A percentile compares a stretch with the other conserved stretches of the same genome.
Evolutionary conservation across 768 basidiomycete species (phyloP).

Genomic region (Phanerodontia chrysosporium): DNA sequence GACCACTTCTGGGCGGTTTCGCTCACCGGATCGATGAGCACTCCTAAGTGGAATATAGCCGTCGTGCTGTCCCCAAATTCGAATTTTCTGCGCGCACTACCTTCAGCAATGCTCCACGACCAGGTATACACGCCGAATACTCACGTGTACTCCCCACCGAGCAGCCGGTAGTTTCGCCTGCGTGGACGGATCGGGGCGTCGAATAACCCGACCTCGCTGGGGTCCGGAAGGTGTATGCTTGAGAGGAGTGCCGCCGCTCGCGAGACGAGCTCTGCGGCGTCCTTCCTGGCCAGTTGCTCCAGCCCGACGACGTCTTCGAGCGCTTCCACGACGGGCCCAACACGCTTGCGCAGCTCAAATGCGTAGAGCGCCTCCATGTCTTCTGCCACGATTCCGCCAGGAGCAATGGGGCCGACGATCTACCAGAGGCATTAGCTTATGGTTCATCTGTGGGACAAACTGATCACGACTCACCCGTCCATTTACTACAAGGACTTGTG

Average conservation of each 20-base stretch:
- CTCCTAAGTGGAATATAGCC: constrained; percentile 65
- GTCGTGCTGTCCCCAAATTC: constrained; percentile 61
- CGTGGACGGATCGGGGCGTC: constrained; percentile 60
- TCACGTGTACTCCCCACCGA: constrained; percentile 65
- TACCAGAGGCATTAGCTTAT: constrained; percentile 25
- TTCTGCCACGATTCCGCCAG: constrained; percentile 54
- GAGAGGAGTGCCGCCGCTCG: constrained; percentile 71
- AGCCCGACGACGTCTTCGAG: constrained; percentile 42
- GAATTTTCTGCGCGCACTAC: constrained; percentile 48
- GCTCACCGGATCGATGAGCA: constrained; percentile 81
- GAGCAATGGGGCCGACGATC: constrained; percentile 73
- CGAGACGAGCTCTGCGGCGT: constrained; percentile 51
- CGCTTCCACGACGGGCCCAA: constrained; percentile 63
- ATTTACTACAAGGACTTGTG: constrained; percentile 69
- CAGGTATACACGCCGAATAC: constrained; percentile 20
- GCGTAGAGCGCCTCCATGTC: constrained; percentile 70
- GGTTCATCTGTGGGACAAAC: too few relatives aligned
- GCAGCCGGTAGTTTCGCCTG: constrained; percentile 50
- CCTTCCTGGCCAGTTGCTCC: background rate
- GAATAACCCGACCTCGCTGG: constrained; percentile 68
- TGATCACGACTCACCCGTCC: constrained; percentile 75
- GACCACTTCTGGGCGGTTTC: constrained; percentile 86
- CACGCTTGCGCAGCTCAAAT: constrained; percentile 73
- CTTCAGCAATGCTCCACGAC: constrained; percentile 11
- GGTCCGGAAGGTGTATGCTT: constrained; percentile 66